These are phyloP conservation scores for Populus deltoides DNA, from an alignment of 345 rosid genomes.

Conservation along the genomic window DNA sequence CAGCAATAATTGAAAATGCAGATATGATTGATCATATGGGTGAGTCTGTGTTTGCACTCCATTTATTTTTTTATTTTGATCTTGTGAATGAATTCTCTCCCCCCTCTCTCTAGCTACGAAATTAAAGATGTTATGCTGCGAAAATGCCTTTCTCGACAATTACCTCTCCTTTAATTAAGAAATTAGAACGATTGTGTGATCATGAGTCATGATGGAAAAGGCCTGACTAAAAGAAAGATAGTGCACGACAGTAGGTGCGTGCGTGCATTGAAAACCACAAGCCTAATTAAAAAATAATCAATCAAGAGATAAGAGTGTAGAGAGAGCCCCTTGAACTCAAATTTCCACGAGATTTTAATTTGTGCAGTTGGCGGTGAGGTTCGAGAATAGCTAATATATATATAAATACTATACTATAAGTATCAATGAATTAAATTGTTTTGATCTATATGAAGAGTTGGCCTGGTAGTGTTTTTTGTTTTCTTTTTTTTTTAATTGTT, in stretches of 20 bases:
- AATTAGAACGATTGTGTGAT: neutral
- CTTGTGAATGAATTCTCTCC: neutral
- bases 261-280: neutral
- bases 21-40: neutral
- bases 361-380: neutral
- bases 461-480: no score
- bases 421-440: no score
- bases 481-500: no score
- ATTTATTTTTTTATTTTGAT: neutral
- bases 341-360: neutral
- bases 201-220: neutral
- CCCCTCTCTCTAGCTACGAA: neutral
- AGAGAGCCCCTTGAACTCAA: neutral
- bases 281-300: neutral
- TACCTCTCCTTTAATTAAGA: no score
- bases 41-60: neutral
- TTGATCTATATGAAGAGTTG: neutral
- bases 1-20: neutral
- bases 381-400: neutral
- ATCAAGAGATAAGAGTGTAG: neutral
- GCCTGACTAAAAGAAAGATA: neutral
- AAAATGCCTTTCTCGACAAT: neutral
- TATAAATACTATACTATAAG: no score
- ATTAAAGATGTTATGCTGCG: neutral
- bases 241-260: neutral